Evolutionary conservation across 1,284 basidiomycete species (phyloP), one percentile per base, ranked within the genome.

Genomic region (Heterobasidion parviporum): DNA sequence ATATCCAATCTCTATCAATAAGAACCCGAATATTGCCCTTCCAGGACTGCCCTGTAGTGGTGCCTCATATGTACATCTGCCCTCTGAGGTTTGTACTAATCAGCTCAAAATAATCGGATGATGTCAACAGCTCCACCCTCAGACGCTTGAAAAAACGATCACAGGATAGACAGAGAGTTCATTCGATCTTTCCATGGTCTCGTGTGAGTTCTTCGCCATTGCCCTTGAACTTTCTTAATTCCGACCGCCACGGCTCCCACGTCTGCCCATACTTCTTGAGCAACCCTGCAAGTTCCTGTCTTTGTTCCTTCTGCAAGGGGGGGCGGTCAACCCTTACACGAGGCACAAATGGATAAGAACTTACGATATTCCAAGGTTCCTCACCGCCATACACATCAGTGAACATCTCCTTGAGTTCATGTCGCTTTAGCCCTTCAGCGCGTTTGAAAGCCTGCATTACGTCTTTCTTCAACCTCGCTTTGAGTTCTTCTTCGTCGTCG

Each of bases 311-410:
- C 91, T 94, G 61, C 53, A 61, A 44, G 55, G 18, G 54, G 18
- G 32, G n/a, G 32, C 56, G 14, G 52, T 50, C 14, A 15, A 26
- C 43, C 33, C n/a, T n/a, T 32, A 36, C 38, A 36, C 41, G 43
- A 56, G 26, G 50, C 32, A n/a, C 47, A 53, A 54, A 49, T 48
- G 50, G 9, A 33, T 53, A 49, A 50, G 47, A 56, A 6, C 91
- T 71, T 64, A 92, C 91, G 61, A 94, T 75, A 63, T 89, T 91
- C 85, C 87, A 90, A 1, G 92, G 92, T 63, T 90, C 79, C 65
- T 90, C 81, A 2, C 91, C 89, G 26, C 82, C 90, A 64, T 93
- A 97, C 7, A 96, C 86, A 62, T 95, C 93, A 14, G 82, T 87
- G 70, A 97, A 97, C 67, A 97, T 73, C 69, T 92, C 85, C 38